These are phyloP conservation scores for Bipolaris bicolor DNA, from an alignment of 2,329 filamentous ascomycete species.

Conservation along the genomic window DNA sequence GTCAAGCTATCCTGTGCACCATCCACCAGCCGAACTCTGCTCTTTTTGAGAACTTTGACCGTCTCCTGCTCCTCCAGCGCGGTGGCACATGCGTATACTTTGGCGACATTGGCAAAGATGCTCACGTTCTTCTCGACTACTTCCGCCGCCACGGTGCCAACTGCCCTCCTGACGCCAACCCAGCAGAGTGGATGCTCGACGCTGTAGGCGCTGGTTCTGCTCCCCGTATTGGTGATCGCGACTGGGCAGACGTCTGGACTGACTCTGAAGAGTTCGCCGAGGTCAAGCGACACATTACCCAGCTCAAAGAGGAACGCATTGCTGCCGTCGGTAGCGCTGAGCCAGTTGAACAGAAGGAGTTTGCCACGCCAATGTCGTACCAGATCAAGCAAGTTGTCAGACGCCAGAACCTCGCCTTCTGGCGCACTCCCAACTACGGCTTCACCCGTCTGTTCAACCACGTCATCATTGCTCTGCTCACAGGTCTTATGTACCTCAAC, in stretches of 20 bases:
- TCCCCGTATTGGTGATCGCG: constrained; percentile 72
- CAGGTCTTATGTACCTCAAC: constrained; percentile 79
- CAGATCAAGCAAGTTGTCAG: constrained; percentile 77
- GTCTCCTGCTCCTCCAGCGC: constrained; percentile 76
- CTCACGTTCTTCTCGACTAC: constrained; percentile 68
- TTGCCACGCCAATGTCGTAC: constrained; percentile 77
- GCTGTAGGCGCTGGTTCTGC: constrained; percentile 78
- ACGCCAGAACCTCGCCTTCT: constrained; percentile 79
- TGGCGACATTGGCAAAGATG: constrained; percentile 80
- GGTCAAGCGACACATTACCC: constrained; percentile 69
- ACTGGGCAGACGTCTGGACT: constrained; percentile 82
- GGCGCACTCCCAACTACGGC: constrained; percentile 86
- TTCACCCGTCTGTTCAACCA: constrained; percentile 89
- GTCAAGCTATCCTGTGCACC: constrained; percentile 87
- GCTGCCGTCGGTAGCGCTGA: constrained; percentile 54
- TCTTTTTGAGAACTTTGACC: constrained; percentile 87
- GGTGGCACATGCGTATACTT: constrained; percentile 87
- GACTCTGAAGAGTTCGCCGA: constrained; percentile 72
- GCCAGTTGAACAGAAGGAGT: constrained; percentile 70
- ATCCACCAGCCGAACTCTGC: constrained; percentile 90
- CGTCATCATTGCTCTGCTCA: constrained; percentile 76
- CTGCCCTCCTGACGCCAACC: constrained; percentile 61
- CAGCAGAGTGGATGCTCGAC: constrained; percentile 83
- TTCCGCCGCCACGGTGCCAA: constrained; percentile 62
- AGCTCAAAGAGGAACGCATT: constrained; percentile 68